Base-by-base conservation (phyloP, 192 early-diverging fungal genomes). In the Entophlyctis helioformis region DNA sequence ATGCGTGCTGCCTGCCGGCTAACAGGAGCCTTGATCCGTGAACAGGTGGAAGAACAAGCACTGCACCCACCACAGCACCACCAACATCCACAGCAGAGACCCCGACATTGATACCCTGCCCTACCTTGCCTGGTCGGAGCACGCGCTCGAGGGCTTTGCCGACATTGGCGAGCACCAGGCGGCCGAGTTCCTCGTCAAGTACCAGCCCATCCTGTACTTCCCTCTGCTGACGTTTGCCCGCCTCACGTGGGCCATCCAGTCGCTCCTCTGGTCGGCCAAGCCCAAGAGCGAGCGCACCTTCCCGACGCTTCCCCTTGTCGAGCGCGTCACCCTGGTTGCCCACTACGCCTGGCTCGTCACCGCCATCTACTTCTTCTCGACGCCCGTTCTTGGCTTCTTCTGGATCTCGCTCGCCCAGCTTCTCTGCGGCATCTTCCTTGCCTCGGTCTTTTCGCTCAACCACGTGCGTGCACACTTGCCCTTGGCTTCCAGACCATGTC, bases 21-120 rank as follows among this genome's bases (percentile, higher is more conserved):
- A n/a, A n/a, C n/a, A n/a, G n/a, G n/a, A n/a, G n/a, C n/a, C n/a
- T 84, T 72, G 80, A 53, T 84, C 82, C 45, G 76, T 85, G 9
- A 56, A 67, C 12, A 87, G 86, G 80, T 89, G 86, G 86, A 89
- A 89, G 59, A 68, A 86, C 60, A 89, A 89, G 66, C 86, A 89
- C 69, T 83, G 80, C 68, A 86, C 84, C 16, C 86, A 89, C 56
- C 86, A 89, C 60, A 76, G 72, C 4, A 69, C 72, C 7, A 81
- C 86, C 50, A 89, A 89, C 54, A 72, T 89, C 36, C 81, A 83
- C 54, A 62, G 63, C 3, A 67, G 78, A 28, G 86, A 89, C 73
- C 86, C 86, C 34, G 86, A 89, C 59, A 89, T 89, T 46, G 65
- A 81, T 61, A 89, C 86, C 10, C 69, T 83, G 54, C 86, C 86